Conservation (phyloP, 1,139 yeast genomes). For the Protomyces inouyei region DNA sequence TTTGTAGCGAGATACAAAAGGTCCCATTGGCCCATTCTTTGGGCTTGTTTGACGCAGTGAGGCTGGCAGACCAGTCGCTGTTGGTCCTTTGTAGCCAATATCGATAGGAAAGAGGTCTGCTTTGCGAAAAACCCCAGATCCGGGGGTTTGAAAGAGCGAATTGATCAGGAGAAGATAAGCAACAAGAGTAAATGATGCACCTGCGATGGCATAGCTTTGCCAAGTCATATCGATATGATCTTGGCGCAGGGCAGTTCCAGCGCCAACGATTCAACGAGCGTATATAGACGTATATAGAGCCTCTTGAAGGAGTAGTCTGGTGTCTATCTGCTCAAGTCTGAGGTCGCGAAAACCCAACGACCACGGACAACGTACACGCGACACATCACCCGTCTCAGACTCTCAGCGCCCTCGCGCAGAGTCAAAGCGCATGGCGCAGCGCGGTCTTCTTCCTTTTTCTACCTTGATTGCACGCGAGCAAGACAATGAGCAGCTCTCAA, state of each 20-base stretch:
- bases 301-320: too few species aligned
- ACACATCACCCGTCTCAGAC: too few species aligned
- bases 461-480: background rate
- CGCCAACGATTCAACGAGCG: background rate
- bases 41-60: slow-evolving; percentile 5
- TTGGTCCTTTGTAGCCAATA: slow-evolving; percentile 18
- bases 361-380: too few species aligned
- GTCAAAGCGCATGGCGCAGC: slow-evolving; percentile 1
- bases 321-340: too few species aligned
- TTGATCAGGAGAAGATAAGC: slow-evolving; percentile 13
- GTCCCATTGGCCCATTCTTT: background rate
- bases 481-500: background rate
- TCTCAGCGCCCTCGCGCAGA: background rate
- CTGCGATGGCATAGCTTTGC: slow-evolving; percentile 11
- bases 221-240: background rate
- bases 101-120: slow-evolving; percentile 8
- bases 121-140: background rate
- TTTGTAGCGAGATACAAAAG: slow-evolving; percentile 10
- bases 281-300: background rate
- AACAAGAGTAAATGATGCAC: background rate
- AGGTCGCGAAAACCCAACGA: too few species aligned
- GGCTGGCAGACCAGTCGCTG: slow-evolving; percentile 8
- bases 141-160: background rate
- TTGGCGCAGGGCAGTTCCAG: background rate
- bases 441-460: background rate